Conservation (phyloP, 1,284 basidiomycete genomes). For the Tausonia pullulans region DNA sequence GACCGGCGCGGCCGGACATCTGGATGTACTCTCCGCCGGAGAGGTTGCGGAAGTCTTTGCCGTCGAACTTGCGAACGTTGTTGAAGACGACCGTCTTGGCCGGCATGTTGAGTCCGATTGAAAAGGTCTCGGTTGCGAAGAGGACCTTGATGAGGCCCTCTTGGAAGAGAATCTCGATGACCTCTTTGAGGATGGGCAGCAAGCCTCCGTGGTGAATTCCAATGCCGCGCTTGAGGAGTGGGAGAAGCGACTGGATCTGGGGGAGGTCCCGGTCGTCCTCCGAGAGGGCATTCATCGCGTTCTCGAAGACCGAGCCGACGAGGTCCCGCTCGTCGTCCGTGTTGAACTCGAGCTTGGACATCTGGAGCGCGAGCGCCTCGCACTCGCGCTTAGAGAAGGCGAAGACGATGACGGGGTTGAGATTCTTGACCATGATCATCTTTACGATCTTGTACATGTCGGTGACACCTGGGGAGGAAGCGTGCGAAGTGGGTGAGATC, state of each 20-base stretch:
- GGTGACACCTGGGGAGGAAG: conserved; percentile 49
- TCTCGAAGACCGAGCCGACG: conserved; percentile 82
- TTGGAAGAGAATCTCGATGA: conserved; percentile 98
- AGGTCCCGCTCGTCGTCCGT: conserved; percentile 83
- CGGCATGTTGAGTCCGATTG: conserved; percentile 99
- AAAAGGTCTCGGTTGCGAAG: conserved; percentile 98
- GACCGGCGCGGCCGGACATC: conserved; percentile 97
- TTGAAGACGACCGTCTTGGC: conserved; percentile 99
- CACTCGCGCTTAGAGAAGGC: conserved; percentile 98
- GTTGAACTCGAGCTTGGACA: conserved; percentile 96
- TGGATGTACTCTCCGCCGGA: conserved; percentile 91
- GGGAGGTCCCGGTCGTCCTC: conserved; percentile 82
- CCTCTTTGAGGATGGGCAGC: conserved; percentile 94
- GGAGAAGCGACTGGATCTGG: conserved; percentile 87
- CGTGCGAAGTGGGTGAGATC: conserved; percentile 12
- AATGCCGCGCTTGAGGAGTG: conserved; percentile 87
- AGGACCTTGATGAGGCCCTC: conserved; percentile 98
- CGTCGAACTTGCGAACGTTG: conserved; percentile 89
- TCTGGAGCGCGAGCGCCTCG: conserved; percentile 77
- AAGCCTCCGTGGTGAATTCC: conserved; percentile 98
- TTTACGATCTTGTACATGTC: conserved; percentile 98
- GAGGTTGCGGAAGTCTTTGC: conserved; percentile 83
- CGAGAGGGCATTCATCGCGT: conserved; percentile 81
- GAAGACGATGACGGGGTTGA: conserved; percentile 97
- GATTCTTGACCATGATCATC: conserved; percentile 97